Conservation (phyloP, 164 flowering plant genomes). For the Vitis vinifera region DNA sequence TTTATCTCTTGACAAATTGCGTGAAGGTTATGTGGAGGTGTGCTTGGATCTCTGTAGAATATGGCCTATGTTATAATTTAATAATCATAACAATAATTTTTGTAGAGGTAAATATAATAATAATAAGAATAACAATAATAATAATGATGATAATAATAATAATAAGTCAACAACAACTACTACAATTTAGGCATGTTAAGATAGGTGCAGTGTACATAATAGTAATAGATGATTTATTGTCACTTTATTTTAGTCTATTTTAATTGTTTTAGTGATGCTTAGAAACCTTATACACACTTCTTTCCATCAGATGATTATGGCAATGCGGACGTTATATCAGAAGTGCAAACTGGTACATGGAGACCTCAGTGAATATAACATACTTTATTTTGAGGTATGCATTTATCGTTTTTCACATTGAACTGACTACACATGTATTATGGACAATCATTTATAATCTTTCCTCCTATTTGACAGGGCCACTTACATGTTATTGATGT, state of each 20-base stretch:
- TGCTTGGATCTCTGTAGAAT: constrained; percentile 10
- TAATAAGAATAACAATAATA: too few relatives aligned
- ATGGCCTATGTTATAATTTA: background rate
- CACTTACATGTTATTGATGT: constrained; percentile 93
- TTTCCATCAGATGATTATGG: constrained; percentile 57
- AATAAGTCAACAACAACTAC: too few relatives aligned
- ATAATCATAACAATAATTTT: too few relatives aligned
- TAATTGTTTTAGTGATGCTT: background rate
- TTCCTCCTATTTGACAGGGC: constrained; percentile 46
- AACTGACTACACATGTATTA: background rate
- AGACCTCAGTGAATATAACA: constrained; percentile 97
- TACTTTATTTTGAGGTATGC: constrained; percentile 88
- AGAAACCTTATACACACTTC: background rate
- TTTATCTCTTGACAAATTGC: constrained; percentile 79
- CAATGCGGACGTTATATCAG: constrained; percentile 88
- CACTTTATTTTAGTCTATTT: background rate
- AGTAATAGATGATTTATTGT: background rate
- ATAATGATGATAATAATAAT: too few relatives aligned
- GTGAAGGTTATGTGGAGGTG: constrained; percentile 95
- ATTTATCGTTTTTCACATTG: background rate
- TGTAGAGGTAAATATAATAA: too few relatives aligned
- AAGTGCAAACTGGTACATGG: constrained; percentile 99
- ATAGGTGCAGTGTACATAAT: too few relatives aligned
- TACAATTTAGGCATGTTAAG: too few relatives aligned
- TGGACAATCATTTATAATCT: background rate